Conservation (phyloP, 345 rosid species). For the Psidium guajava region DNA sequence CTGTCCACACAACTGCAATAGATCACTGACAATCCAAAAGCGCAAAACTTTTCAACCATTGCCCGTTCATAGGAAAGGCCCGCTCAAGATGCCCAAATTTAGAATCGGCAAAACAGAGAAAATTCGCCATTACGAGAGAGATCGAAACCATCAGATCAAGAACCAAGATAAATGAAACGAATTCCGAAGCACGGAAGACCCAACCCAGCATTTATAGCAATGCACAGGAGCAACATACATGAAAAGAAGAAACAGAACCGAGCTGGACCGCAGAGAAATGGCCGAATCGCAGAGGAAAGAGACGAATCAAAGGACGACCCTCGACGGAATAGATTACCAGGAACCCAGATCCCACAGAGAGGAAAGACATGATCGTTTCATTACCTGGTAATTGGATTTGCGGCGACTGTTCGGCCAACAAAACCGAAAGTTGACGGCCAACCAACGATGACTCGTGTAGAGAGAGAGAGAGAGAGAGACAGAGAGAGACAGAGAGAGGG, state of each 20-base stretch:
- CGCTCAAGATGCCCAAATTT: background rate
- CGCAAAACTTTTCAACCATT: background rate
- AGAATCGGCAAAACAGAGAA: background rate
- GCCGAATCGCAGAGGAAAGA: background rate
- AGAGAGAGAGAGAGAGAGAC: background rate
- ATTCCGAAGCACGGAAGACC: background rate
- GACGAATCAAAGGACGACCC: background rate
- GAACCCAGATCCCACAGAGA: background rate
- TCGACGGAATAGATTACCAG: background rate
- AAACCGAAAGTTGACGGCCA: background rate
- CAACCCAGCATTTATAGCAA: background rate
- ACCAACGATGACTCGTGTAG: background rate
- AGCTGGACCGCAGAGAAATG: background rate
- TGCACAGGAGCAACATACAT: background rate
- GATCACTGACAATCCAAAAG: background rate
- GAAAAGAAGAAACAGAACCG: background rate
- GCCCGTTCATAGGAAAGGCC: background rate
- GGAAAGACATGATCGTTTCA: background rate
- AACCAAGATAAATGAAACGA: background rate
- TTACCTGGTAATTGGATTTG: background rate
- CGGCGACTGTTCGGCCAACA: background rate
- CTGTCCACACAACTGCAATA: background rate
- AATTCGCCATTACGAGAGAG: background rate
- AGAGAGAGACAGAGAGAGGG: background rate
- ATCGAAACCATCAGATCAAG: background rate